Evolutionary conservation across 208 protist species (phyloP).

Genomic region (Trypanosoma brucei): DNA sequence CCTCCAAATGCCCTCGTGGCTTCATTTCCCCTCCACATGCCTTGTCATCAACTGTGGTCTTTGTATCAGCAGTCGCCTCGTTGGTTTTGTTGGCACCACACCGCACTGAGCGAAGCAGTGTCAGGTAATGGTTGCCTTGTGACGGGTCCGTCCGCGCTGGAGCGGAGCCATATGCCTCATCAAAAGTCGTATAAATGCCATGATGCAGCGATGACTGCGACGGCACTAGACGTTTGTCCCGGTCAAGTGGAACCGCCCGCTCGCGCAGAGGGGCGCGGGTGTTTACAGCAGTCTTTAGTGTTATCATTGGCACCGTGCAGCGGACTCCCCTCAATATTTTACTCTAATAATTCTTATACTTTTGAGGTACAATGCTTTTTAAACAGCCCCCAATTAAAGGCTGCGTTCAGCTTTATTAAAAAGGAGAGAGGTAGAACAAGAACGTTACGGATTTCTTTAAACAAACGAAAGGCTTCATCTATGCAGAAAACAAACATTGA

Average conservation of each 20-base stretch:
- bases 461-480: too few relatives aligned
- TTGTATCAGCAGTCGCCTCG: neutral
- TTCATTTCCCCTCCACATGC: neutral
- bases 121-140: constrained; percentile 10
- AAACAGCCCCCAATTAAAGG: constrained; percentile 1
- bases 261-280: constrained; percentile 50
- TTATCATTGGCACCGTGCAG: constrained; percentile 6
- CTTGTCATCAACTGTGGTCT: neutral
- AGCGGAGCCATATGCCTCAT: constrained; percentile 37
- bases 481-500: too few relatives aligned
- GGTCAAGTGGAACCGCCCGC: constrained; percentile 36
- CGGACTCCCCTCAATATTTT: neutral
- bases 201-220: constrained; percentile 38
- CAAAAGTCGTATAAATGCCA: constrained; percentile 64
- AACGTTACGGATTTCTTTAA: too few relatives aligned
- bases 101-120: constrained; percentile 4
- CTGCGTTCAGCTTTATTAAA: too few relatives aligned
- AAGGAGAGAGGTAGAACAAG: too few relatives aligned
- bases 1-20: neutral
- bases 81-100: neutral
- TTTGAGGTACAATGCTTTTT: too few relatives aligned
- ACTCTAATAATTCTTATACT: too few relatives aligned
- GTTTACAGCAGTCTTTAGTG: constrained; percentile 74
- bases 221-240: constrained; percentile 19
- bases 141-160: constrained; percentile 9